Base-by-base conservation (phyloP, 75 land plant genomes). In the Sequoiadendron giganteum region DNA sequence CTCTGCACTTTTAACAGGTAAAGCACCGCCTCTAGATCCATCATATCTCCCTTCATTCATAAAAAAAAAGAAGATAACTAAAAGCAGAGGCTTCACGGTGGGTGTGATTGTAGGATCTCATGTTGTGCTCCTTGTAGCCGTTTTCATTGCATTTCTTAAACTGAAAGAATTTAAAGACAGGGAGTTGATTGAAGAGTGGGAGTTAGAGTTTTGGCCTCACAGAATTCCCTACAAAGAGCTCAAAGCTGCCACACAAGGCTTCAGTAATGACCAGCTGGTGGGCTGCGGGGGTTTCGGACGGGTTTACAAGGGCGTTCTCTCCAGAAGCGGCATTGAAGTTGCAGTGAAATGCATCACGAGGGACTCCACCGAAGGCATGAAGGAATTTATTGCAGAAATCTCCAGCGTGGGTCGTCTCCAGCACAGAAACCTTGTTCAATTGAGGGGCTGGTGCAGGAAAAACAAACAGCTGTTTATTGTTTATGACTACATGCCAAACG, bases 221-320 rank as follows among this genome's bases (percentile, higher is more conserved):
- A 85, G 93, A 56, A 89, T 89, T 54, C 52, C 81, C 65, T 94
- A 91, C 91, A 86, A 91, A 28, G 90, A 92, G 14, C 89, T 94
- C 19, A 14, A 87, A 38, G 25, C 65, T 5, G 94, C 95, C 79
- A 94, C 95, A 5, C 85, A 88, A 72, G 89, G 87, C 6, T 94
- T 94, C 88, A 70, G 32, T 0, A 81, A 89, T 18, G 43, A 68
- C 58, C 65, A 47, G 56, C 21, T 85, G 9, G 4, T 88, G 70
- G 89, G 89, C 28, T 6, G 48, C 8, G 89, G 89, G 25, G 89
- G 86, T 13, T 88, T 88, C 19, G 89, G 89, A 19, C 25, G 28
- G 55, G 89, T 88, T 10, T 88, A 88, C 80, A 88, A 49, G 39
- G 89, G 89, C 87, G 61, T 76, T n/a, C 76, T 88, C 3, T 49